Conservation (phyloP, 73 alveolate genomes). For the Effrenium voratum region DNA sequence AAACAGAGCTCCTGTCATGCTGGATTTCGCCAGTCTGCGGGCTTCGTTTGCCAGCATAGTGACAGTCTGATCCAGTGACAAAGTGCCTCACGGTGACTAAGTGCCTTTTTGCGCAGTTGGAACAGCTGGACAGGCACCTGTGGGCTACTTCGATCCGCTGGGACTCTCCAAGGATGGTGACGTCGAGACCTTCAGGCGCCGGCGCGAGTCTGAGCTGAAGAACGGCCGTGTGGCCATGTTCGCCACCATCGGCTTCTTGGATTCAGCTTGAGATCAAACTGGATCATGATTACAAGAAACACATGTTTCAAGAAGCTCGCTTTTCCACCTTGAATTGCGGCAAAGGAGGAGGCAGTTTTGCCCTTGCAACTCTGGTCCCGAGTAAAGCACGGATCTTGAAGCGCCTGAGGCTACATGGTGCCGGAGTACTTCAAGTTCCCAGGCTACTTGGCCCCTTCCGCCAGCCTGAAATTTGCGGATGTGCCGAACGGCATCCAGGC, state of each 20-base stretch:
- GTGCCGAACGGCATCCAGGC: conserved; percentile 60
- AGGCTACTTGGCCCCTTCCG: conserved; percentile 51
- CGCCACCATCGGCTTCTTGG: conserved; percentile 40
- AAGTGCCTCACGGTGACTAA: not conserved
- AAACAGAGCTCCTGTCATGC: no score
- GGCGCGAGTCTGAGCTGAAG: conserved; percentile 54
- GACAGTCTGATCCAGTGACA: not conserved
- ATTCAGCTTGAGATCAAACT: not conserved
- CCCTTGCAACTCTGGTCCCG: not conserved
- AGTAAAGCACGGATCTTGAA: not conserved
- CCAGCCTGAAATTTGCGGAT: conserved; percentile 58
- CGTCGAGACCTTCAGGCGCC: conserved; percentile 65
- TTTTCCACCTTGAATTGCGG: not conserved
- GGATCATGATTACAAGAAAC: no score
- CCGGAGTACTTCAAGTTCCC: conserved; percentile 66
- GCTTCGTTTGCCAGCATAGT: not conserved
- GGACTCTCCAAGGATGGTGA: conserved; percentile 64
- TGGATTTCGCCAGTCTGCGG: not conserved
- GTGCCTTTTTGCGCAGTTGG: not conserved
- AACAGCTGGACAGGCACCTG: not conserved
- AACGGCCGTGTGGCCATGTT: conserved; percentile 76
- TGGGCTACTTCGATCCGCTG: conserved; percentile 70
- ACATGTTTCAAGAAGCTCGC: no score
- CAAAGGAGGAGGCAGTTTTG: not conserved
- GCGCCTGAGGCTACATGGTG: conserved; percentile 31